Percentiles rank a stretch among this genome's conserved stretches.
Evolutionary conservation across 2,329 filamentous ascomycete genomes (phyloP).

Genomic region (Aspergillus fischeri): DNA sequence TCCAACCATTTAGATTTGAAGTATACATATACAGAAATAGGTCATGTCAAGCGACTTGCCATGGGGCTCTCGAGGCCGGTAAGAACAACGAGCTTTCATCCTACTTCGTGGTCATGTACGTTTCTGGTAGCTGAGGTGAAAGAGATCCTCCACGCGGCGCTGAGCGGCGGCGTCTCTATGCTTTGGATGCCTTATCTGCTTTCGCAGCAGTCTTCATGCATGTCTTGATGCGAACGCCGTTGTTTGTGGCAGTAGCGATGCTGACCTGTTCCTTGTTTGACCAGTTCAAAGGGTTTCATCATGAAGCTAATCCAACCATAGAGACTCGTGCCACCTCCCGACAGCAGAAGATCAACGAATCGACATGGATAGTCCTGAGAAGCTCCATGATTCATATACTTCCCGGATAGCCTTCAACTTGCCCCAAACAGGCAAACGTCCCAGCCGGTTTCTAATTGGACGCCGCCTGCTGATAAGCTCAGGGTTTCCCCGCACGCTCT

Average conservation of each 20-base stretch:
- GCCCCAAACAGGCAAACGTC: constrained; percentile 7
- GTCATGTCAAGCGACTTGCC: neutral
- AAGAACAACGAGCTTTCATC: neutral
- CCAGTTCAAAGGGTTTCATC: neutral
- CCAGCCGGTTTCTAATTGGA: neutral
- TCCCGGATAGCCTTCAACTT: constrained; percentile 1
- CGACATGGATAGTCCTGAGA: neutral
- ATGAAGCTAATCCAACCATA: neutral
- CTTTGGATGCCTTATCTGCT: neutral
- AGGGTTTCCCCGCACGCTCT: neutral
- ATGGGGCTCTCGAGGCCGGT: neutral
- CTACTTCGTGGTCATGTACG: neutral
- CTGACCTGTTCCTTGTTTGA: neutral
- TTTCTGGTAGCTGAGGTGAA: neutral
- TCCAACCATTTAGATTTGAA: neutral
- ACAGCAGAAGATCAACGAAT: neutral
- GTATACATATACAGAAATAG: neutral
- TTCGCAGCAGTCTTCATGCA: neutral
- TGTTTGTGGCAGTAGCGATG: neutral
- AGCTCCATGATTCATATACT: neutral
- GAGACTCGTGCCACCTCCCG: neutral
- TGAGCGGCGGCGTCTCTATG: neutral
- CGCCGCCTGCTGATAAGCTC: neutral
- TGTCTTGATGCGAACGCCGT: neutral
- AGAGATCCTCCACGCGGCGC: neutral